Conservation (phyloP, 371 early-diverging fungal species). For the Apophysomyces ossiformis region DNA sequence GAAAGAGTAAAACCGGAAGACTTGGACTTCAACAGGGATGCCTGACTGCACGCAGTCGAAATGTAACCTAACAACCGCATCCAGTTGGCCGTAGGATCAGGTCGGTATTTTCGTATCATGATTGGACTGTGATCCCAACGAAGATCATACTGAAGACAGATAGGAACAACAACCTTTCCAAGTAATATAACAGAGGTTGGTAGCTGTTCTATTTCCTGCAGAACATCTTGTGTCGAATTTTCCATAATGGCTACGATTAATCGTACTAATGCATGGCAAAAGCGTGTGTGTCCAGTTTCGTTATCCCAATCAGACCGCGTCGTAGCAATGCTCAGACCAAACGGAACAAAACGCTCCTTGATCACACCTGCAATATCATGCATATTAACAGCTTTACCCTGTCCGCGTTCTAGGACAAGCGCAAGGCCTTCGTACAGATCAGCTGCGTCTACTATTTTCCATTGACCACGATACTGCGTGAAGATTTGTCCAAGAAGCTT, state of each 20-base stretch:
- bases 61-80: slow-evolving; percentile 42
- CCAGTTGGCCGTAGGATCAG: slow-evolving; percentile 49
- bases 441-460: slow-evolving; percentile 57
- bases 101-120: slow-evolving; percentile 28
- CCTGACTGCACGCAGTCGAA: slow-evolving; percentile 44
- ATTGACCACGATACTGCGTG: slow-evolving; percentile 47
- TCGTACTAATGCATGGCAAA: slow-evolving; percentile 57
- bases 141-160: slow-evolving; percentile 56
- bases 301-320: slow-evolving; percentile 51
- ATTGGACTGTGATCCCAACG: slow-evolving; percentile 38
- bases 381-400: slow-evolving; percentile 46
- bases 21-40: slow-evolving; percentile 38
- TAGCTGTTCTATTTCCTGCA: slow-evolving; percentile 53
- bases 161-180: slow-evolving; percentile 54
- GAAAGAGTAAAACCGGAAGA: slow-evolving; percentile 44
- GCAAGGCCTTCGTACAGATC: slow-evolving; percentile 58
- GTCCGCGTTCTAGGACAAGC: slow-evolving; percentile 47
- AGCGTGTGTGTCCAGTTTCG: slow-evolving; percentile 32
- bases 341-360: slow-evolving; percentile 53
- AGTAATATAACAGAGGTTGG: slow-evolving; percentile 49
- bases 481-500: slow-evolving; percentile 51
- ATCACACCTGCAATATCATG: slow-evolving; percentile 49
- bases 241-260: slow-evolving; percentile 62
- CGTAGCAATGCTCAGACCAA: slow-evolving; percentile 48
- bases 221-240: slow-evolving; percentile 55